Percentiles rank a stretch among this genome's conserved stretches.
Evolutionary conservation across 805 yeast genomes (phyloP).

Genomic region (Kockiozyma suomiensis): DNA sequence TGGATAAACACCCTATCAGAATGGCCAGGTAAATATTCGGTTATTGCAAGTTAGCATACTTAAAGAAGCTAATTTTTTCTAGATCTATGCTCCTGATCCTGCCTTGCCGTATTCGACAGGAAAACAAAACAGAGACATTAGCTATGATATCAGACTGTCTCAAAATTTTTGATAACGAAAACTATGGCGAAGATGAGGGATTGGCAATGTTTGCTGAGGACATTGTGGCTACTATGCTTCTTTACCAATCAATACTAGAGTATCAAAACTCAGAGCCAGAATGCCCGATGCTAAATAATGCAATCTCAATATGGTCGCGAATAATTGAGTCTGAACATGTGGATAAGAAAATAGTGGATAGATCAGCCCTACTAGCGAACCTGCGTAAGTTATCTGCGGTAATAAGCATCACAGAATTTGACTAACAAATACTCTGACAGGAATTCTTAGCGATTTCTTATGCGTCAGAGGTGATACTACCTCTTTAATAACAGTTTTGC

Average conservation of each 20-base stretch:
- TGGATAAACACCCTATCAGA: constrained; percentile 9
- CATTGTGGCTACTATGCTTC: constrained; percentile 10
- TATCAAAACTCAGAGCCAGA: constrained; percentile 1
- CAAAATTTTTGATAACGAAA: background rate
- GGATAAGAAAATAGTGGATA: constrained; percentile 8
- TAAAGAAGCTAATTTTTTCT: background rate
- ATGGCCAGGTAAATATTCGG: constrained; percentile 6
- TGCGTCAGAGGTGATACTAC: constrained; percentile 1
- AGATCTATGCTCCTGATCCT: constrained; percentile 6
- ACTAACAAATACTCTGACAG: constrained; percentile 5
- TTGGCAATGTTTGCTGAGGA: constrained; percentile 4
- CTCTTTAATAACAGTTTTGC: constrained; percentile 4
- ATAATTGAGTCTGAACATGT: background rate
- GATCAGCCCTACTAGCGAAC: background rate
- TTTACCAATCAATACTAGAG: constrained; percentile 13
- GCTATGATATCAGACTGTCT: background rate
- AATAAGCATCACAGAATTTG: background rate
- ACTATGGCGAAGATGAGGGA: constrained; percentile 6
- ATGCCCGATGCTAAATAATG: background rate
- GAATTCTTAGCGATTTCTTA: constrained; percentile 13
- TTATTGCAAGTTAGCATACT: background rate
- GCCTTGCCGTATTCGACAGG: background rate
- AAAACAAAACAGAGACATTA: constrained; percentile 1
- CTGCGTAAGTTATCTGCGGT: constrained; percentile 1
- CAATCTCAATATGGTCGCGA: constrained; percentile 8